These are phyloP conservation scores for Sporothrix sp. DNA, from an alignment of 2,329 filamentous ascomycete genomes.

Conservation along the genomic window DNA sequence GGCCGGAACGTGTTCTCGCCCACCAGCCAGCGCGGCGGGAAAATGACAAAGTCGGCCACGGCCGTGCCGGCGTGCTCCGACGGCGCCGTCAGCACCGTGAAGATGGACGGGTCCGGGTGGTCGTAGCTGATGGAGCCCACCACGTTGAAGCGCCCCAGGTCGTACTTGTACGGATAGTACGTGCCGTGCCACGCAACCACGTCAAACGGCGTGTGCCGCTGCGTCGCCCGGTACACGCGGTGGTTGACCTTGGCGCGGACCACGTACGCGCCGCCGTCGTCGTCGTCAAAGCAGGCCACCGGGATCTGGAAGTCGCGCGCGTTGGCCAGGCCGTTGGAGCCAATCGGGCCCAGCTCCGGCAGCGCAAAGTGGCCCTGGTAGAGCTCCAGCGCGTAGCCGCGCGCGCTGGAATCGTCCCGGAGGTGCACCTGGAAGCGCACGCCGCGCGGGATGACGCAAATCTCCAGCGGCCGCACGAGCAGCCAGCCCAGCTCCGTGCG, in stretches of 20 bases:
- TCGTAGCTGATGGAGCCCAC: slow-evolving; percentile 66
- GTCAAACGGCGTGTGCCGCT: slow-evolving; percentile 63
- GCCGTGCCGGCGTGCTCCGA: slow-evolving; percentile 52
- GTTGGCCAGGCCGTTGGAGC: slow-evolving; percentile 66
- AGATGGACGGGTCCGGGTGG: slow-evolving; percentile 71
- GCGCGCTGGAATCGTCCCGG: slow-evolving; percentile 26
- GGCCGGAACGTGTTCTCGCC: slow-evolving; percentile 61
- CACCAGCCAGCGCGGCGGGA: slow-evolving; percentile 62
- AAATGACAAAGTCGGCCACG: slow-evolving; percentile 62
- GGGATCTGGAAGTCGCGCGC: slow-evolving; percentile 66
- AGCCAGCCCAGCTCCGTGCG: slow-evolving; percentile 67
- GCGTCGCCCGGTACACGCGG: slow-evolving; percentile 53
- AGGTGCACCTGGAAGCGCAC: slow-evolving; percentile 65
- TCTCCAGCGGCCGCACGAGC: slow-evolving; percentile 68
- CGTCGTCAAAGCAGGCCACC: slow-evolving; percentile 56
- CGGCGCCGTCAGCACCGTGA: slow-evolving; percentile 58
- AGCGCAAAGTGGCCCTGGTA: slow-evolving; percentile 64
- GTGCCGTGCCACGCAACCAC: slow-evolving; percentile 74
- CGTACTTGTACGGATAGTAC: slow-evolving; percentile 76
- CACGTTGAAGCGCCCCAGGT: slow-evolving; percentile 65
- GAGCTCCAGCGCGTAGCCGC: slow-evolving; percentile 67
- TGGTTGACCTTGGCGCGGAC: slow-evolving; percentile 59
- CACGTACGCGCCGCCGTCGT: slow-evolving; percentile 38
- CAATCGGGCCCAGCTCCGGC: slow-evolving; percentile 64
- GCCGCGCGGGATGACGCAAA: slow-evolving; percentile 65